Evolutionary conservation across 2,329 filamentous ascomycete genomes (phyloP).

Genomic region (Coleophoma eucalyptorum): DNA sequence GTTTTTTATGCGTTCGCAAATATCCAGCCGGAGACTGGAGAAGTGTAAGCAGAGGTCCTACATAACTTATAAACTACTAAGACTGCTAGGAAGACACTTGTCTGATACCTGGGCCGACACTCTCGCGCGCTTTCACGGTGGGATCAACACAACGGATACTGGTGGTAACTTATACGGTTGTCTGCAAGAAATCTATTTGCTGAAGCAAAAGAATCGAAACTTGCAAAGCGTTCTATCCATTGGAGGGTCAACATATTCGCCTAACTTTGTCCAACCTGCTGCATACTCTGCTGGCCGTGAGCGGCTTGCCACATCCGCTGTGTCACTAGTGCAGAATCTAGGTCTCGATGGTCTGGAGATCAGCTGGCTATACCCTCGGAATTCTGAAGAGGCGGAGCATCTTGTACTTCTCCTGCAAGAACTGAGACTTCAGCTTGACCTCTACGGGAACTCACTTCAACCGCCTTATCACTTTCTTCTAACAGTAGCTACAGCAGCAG

Average conservation of each 20-base stretch:
- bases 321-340: too few species aligned
- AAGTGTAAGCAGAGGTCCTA: slow-evolving; percentile 49
- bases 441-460: too few species aligned
- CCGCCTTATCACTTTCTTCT: too few species aligned
- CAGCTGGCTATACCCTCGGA: too few species aligned
- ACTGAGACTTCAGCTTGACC: too few species aligned
- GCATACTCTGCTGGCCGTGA: slow-evolving; percentile 48
- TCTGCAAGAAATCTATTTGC: slow-evolving; percentile 71
- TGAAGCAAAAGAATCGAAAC: slow-evolving; percentile 75
- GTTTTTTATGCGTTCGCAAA: slow-evolving; percentile 88
- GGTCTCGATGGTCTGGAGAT: too few species aligned
- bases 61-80: neutral
- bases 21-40: slow-evolving; percentile 68
- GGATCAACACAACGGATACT: slow-evolving; percentile 62
- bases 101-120: slow-evolving; percentile 4
- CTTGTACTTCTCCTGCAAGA: too few species aligned
- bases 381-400: too few species aligned
- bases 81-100: slow-evolving; percentile 4
- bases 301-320: too few species aligned
- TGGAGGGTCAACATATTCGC: slow-evolving; percentile 79
- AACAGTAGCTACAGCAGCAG: too few species aligned
- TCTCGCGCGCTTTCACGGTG: slow-evolving; percentile 66
- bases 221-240: slow-evolving; percentile 76
- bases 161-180: slow-evolving; percentile 81
- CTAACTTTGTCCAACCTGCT: slow-evolving; percentile 65